Base-by-base conservation (phyloP, 2,329 filamentous ascomycete genomes). In the Rachicladosporium sp. region DNA sequence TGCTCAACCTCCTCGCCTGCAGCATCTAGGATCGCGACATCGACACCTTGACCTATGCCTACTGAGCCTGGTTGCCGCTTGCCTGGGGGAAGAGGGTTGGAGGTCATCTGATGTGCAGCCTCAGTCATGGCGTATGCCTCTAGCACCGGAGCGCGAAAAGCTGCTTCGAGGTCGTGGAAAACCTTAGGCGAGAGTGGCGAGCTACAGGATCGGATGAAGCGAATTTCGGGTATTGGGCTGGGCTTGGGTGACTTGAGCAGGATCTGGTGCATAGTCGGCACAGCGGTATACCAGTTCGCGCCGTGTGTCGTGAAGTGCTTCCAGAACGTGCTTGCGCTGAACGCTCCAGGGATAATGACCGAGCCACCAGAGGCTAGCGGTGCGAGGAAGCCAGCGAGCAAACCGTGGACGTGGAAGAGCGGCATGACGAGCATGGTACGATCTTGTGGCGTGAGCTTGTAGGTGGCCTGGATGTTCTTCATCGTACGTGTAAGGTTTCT, bases 81-180 rank as follows among this genome's bases (percentile, higher is more conserved):
- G 11, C 68, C 78, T 3, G 83, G 82, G 0, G 68, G 68, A 4
- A 70, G 60, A 33, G 68, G 68, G 45, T 71, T 72, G 15, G 80
- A 84, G 1, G 82, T 85, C 80, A 88, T 87, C 59, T 87, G 82
- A 55, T 88, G 82, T 4, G 86, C 77, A 5, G 84, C 86, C 65
- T 93, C 86, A 31, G 86, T 93, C 86, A 93, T 93, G 48, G 86
- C 86, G 54, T 93, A 93, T 7, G 86, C 86, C 64, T 93, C 86
- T 11, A 93, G 71, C 0, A 93, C 86, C 0, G 86, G 85, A 0
- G 86, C 83, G 37, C 76, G 69, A 58, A 87, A 83, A 0, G 76
- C 71, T 51, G 76, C 71, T 56, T 93, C 85, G 4, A 93, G 73
- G 51, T 85, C 79, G 46, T 84, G 71, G 64, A 91, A 88, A 37